These are phyloP conservation scores for Fusarium sp. DNA, from an alignment of 2,329 filamentous ascomycete species.

Conservation along the genomic window DNA sequence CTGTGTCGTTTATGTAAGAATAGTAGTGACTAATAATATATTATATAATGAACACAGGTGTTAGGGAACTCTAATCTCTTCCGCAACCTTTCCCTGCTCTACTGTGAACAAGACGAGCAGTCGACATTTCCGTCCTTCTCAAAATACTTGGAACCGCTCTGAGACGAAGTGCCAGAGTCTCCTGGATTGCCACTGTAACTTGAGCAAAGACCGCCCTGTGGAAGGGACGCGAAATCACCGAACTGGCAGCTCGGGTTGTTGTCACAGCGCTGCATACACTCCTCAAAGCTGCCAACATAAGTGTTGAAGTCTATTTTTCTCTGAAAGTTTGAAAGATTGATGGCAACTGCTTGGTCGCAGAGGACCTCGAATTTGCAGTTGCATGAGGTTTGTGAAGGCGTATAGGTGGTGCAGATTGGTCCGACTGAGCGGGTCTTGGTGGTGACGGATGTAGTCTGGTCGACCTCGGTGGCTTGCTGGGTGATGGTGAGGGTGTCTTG, in stretches of 20 bases:
- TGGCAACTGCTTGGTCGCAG: accelerated
- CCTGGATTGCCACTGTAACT: neutral
- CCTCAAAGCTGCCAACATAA: neutral
- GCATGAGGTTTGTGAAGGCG: neutral
- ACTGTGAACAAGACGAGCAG: neutral
- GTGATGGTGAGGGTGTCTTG: neutral
- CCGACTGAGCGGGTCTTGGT: neutral
- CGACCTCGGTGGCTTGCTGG: accelerated
- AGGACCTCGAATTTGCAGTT: neutral
- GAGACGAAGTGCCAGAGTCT: accelerated
- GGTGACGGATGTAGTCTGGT: neutral
- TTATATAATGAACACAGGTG: no score
- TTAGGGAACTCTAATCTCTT: accelerated
- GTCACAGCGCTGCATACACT: neutral
- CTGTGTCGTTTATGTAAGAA: neutral
- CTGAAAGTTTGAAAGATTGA: accelerated
- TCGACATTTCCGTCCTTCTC: neutral
- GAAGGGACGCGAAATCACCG: neutral
- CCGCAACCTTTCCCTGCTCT: neutral
- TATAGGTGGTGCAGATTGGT: neutral
- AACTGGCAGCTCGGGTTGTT: neutral
- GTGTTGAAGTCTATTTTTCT: neutral
- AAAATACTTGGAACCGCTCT: neutral
- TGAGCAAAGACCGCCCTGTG: neutral
- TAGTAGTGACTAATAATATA: accelerated